Evolutionary conservation across 495 filamentous ascomycete species (phyloP).

Genomic region (Xylaria grammica): DNA sequence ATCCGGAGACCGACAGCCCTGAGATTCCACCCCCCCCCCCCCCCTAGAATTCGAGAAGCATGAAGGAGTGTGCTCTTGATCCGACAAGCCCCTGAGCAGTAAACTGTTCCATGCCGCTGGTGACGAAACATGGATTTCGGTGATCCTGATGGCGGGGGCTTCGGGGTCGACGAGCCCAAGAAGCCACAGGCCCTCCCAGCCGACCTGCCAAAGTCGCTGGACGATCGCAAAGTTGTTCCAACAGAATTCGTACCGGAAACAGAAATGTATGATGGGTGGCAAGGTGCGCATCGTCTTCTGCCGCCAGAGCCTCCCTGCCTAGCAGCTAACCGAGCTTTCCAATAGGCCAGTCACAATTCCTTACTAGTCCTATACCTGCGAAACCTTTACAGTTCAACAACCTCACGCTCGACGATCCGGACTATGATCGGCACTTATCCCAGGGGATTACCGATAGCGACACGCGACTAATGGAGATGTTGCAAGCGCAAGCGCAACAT

Average conservation of each 20-base stretch:
- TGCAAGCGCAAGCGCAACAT: slow-evolving; percentile 89
- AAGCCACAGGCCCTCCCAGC: slow-evolving; percentile 67
- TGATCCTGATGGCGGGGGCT: slow-evolving; percentile 55
- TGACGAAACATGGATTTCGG: slow-evolving; percentile 61
- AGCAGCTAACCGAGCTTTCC: slow-evolving; percentile 29
- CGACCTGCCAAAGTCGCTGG: slow-evolving; percentile 88
- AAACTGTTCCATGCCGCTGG: slow-evolving; percentile 35
- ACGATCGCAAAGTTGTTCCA: slow-evolving; percentile 74
- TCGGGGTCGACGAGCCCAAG: slow-evolving; percentile 41
- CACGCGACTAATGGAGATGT: slow-evolving; percentile 89
- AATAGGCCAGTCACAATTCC: slow-evolving; percentile 90
- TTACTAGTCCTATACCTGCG: slow-evolving; percentile 82
- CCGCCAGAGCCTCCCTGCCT: slow-evolving; percentile 4
- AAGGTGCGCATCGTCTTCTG: slow-evolving; percentile 66
- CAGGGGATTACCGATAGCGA: slow-evolving; percentile 78
- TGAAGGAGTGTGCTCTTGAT: slow-evolving; percentile 21
- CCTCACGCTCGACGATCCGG: slow-evolving; percentile 77
- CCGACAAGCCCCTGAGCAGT: slow-evolving; percentile 27
- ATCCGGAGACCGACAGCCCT: neutral
- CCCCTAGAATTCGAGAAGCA: slow-evolving; percentile 21
- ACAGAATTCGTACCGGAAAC: slow-evolving; percentile 72
- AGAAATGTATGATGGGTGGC: slow-evolving; percentile 99
- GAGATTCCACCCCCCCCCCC: neutral
- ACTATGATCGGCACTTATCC: slow-evolving; percentile 66
- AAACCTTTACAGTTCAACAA: slow-evolving; percentile 82